A percentile compares a stretch with the other conserved stretches of the same genome.
Conservation (phyloP, 805 yeast genomes). For the Clavispora fructus region DNA sequence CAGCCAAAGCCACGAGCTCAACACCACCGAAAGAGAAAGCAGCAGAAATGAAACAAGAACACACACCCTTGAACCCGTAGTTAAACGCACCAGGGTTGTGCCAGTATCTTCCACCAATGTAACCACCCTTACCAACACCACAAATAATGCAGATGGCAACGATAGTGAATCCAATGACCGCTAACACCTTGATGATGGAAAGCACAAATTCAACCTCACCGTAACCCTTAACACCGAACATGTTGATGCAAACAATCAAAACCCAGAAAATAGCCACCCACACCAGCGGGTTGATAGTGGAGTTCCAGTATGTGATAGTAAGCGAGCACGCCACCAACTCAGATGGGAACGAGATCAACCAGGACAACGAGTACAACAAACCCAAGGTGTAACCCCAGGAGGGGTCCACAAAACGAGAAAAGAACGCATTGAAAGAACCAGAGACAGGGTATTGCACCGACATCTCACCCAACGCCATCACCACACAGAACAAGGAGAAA, state of each 20-base stretch:
- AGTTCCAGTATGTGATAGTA: slow-evolving; percentile 33
- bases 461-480: slow-evolving; percentile 18
- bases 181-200: slow-evolving; percentile 22
- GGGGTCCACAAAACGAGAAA: slow-evolving; percentile 18
- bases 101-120: slow-evolving; percentile 50
- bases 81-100: slow-evolving; percentile 50
- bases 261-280: slow-evolving; percentile 35
- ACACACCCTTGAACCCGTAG: slow-evolving; percentile 52
- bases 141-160: slow-evolving; percentile 32
- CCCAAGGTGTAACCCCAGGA: slow-evolving; percentile 21
- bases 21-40: slow-evolving; percentile 61
- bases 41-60: slow-evolving; percentile 48
- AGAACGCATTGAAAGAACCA: slow-evolving; percentile 18
- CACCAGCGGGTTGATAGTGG: slow-evolving; percentile 27
- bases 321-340: slow-evolving; percentile 30
- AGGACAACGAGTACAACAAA: slow-evolving; percentile 21
- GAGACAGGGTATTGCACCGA: slow-evolving; percentile 18
- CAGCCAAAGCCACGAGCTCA: slow-evolving; percentile 55
- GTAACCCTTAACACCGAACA: slow-evolving; percentile 32
- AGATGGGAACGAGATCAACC: slow-evolving; percentile 30
- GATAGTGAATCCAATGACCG: slow-evolving; percentile 23
- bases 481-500: slow-evolving; percentile 15
- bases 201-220: slow-evolving; percentile 24
- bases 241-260: slow-evolving; percentile 27
- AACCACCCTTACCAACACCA: slow-evolving; percentile 42